Conservation (phyloP, 2,329 filamentous ascomycete species). For the Moelleriella libera region DNA sequence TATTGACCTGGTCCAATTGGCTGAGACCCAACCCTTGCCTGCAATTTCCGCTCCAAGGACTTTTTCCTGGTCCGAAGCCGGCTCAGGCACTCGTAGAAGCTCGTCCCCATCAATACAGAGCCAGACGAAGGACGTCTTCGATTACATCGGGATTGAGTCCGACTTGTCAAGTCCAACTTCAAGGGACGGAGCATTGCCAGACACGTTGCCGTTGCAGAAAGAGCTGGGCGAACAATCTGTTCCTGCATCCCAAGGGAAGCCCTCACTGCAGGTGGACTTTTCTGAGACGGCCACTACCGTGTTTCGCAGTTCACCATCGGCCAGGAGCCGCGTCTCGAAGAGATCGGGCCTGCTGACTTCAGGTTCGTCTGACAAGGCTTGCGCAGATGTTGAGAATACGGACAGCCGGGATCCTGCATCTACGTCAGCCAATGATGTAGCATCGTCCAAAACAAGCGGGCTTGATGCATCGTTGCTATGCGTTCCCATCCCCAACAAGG, state of each 20-base stretch:
- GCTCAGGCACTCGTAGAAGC: constrained; percentile 14
- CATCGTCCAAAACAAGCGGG: not conserved
- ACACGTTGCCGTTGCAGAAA: constrained; percentile 1
- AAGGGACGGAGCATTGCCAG: constrained; percentile 11
- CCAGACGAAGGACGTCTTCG: constrained; percentile 7
- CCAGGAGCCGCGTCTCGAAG: not conserved
- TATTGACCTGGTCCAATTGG: constrained; percentile 9
- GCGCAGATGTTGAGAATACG: not conserved
- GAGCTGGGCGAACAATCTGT: not conserved
- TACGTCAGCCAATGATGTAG: not conserved
- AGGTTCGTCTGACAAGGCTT: not conserved
- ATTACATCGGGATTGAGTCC: constrained; percentile 9
- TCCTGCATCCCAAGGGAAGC: not conserved
- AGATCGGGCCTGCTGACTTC: not conserved
- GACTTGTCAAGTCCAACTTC: constrained; percentile 13
- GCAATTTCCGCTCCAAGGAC: not conserved
- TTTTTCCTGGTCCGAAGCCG: constrained; percentile 16
- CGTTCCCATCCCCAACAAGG: not conserved
- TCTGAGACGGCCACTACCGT: constrained; percentile 19
- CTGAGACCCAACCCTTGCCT: not conserved
- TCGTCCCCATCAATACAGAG: constrained; percentile 11
- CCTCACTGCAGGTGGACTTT: constrained; percentile 12
- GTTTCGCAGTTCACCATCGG: constrained; percentile 15
- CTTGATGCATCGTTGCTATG: not conserved
- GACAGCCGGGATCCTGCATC: not conserved